phyloP scores from a whole-genome alignment of 2,329 filamentous ascomycete species.

The Cladosporium phlei region DNA sequence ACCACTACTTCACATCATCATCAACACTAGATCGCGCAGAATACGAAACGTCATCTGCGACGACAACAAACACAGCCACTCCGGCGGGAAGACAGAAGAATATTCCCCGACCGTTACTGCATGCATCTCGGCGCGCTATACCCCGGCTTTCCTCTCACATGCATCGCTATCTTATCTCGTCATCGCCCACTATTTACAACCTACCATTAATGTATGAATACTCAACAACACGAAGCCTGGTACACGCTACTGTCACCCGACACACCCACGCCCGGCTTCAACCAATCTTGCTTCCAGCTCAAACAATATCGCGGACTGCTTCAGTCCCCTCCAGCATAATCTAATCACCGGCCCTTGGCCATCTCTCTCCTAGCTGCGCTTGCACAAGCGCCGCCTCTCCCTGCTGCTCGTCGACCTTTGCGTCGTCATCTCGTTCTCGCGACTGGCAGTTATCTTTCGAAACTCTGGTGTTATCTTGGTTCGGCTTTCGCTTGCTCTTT shows the following conservation, averaged over 20 bases:
- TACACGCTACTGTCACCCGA: background rate
- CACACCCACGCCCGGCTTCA: background rate
- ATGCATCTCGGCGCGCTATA: slow-evolving; percentile 12
- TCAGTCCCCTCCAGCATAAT: background rate
- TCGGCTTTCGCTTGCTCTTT: background rate
- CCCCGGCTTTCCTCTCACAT: background rate
- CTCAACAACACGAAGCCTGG: background rate
- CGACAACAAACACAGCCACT: background rate
- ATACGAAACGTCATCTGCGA: background rate
- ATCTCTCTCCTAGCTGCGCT: too few relatives aligned
- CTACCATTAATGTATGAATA: slow-evolving; percentile 12
- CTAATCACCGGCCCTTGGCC: background rate
- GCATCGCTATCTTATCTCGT: background rate
- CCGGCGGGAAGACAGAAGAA: background rate
- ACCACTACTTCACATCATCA: background rate
- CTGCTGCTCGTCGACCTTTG: too few relatives aligned
- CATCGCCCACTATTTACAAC: background rate
- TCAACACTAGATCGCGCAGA: background rate
- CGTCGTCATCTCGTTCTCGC: too few relatives aligned
- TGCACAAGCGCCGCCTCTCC: too few relatives aligned
- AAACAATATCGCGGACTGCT: background rate
- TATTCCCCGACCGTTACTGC: background rate
- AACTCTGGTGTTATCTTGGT: background rate
- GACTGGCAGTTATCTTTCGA: too few relatives aligned
- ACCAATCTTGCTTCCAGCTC: background rate